phyloP scores from a whole-genome alignment of 257 asterid genomes.

The Echium plantagineum region DNA sequence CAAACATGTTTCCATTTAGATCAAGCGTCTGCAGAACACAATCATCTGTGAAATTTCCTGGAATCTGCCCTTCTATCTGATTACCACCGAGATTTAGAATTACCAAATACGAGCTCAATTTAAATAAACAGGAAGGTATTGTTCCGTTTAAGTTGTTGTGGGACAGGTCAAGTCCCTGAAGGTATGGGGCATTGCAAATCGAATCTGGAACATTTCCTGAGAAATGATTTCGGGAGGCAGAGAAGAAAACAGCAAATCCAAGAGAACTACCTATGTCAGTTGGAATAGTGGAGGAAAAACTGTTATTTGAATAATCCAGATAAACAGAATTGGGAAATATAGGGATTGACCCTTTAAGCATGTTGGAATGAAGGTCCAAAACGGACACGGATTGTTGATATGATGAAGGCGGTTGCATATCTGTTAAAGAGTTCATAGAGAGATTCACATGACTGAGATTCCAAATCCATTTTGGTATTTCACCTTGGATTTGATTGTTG shows the following conservation, averaged over 20 bases:
- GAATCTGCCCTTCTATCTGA: conserved; percentile 4
- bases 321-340: background rate
- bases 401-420: background rate
- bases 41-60: background rate
- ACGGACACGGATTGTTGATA: background rate
- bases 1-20: conserved; percentile 10
- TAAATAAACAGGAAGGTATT: conserved; percentile 9
- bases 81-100: conserved; percentile 6
- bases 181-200: conserved; percentile 7
- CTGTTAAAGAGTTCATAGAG: background rate
- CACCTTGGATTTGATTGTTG: conserved; percentile 1
- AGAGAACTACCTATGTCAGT: conserved; percentile 5
- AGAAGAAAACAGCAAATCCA: conserved; percentile 3
- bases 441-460: conserved; percentile 2
- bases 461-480: conserved; percentile 6
- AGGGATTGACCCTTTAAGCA: conserved; percentile 3
- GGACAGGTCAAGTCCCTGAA: conserved; percentile 8
- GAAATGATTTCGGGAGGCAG: background rate
- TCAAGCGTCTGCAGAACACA: conserved; percentile 11
- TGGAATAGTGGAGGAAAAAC: conserved; percentile 1
- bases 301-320: conserved; percentile 8
- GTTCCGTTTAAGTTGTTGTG: conserved; percentile 4
- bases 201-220: conserved; percentile 5
- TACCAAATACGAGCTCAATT: conserved; percentile 5
- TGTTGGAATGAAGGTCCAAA: conserved; percentile 9